Conservation (phyloP, 805 yeast genomes). For the Starmera quercuum region DNA sequence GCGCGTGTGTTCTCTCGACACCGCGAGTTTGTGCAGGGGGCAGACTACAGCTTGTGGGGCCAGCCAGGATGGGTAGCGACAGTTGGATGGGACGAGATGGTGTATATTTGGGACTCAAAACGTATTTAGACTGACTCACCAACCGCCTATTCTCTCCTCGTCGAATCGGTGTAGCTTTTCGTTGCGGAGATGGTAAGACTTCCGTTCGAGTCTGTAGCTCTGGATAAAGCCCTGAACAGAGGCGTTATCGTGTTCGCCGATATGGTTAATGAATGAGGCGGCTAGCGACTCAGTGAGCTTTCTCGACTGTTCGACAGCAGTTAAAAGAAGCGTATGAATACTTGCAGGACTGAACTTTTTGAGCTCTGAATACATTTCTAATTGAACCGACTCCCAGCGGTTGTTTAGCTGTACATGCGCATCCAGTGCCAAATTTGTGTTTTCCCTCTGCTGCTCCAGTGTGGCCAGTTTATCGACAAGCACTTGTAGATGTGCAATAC, state of each 20-base stretch:
- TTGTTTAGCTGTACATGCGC: constrained; percentile 7
- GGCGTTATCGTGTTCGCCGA: constrained; percentile 19
- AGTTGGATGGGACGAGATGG: constrained; percentile 95
- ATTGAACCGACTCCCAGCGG: constrained; percentile 28
- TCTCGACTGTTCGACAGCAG: constrained; percentile 24
- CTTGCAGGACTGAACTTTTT: constrained; percentile 30
- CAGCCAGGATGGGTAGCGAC: constrained; percentile 93
- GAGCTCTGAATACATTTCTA: constrained; percentile 24
- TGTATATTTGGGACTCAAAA: constrained; percentile 78
- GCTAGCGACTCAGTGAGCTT: constrained; percentile 25
- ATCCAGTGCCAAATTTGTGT: constrained; percentile 6
- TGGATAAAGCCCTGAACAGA: constrained; percentile 29
- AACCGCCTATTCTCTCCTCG: constrained; percentile 19
- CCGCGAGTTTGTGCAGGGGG: constrained; percentile 84
- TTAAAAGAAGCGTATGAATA: constrained; percentile 22
- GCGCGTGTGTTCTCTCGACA: constrained; percentile 58
- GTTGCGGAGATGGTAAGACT: constrained; percentile 33
- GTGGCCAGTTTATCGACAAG: constrained; percentile 19
- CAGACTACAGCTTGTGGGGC: constrained; percentile 97
- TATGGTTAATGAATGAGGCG: constrained; percentile 22
- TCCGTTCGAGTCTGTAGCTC: constrained; percentile 33
- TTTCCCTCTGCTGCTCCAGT: constrained; percentile 22
- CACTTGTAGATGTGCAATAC: constrained; percentile 17
- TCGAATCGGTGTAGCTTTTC: constrained; percentile 42
- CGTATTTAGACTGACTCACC: constrained; percentile 12